These are phyloP conservation scores for Daldinia decipiens DNA, from an alignment of 495 filamentous ascomycete species.

Conservation along the genomic window DNA sequence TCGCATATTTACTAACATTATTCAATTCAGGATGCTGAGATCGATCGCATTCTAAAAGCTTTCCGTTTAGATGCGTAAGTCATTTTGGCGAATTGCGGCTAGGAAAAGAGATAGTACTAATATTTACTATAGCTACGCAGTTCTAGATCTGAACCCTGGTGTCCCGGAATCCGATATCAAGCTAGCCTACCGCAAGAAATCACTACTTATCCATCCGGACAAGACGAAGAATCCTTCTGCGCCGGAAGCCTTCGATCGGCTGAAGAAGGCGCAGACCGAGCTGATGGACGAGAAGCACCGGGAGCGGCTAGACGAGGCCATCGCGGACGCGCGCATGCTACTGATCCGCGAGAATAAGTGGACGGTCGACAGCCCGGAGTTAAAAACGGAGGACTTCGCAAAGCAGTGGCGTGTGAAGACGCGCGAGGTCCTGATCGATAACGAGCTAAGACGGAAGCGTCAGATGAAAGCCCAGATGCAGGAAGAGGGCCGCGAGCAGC, in stretches of 20 bases:
- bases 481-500: constrained; percentile 93
- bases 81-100: not conserved
- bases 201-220: constrained; percentile 97
- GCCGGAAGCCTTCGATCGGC: constrained; percentile 94
- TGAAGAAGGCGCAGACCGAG: constrained; percentile 91
- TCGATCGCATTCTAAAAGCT: constrained; percentile 90
- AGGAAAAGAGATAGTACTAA: constrained; percentile 10
- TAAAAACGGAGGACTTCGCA: constrained; percentile 82
- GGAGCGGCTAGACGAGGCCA: constrained; percentile 87
- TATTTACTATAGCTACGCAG: constrained; percentile 74
- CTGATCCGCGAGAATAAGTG: constrained; percentile 93
- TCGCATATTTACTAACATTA: constrained; percentile 26
- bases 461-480: constrained; percentile 95
- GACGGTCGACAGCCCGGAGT: constrained; percentile 85
- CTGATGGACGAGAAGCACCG: constrained; percentile 95
- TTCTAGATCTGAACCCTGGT: constrained; percentile 95
- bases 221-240: constrained; percentile 92
- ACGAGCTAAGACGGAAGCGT: constrained; percentile 83
- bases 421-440: constrained; percentile 90
- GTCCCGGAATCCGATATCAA: constrained; percentile 98
- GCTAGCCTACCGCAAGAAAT: constrained; percentile 90
- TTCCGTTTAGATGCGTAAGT: constrained; percentile 66
- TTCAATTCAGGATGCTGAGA: constrained; percentile 83
- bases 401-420: constrained; percentile 90
- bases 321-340: constrained; percentile 93